phyloP scores from a whole-genome alignment of 2,329 filamentous ascomycete species.

The Cercospora sesami region DNA sequence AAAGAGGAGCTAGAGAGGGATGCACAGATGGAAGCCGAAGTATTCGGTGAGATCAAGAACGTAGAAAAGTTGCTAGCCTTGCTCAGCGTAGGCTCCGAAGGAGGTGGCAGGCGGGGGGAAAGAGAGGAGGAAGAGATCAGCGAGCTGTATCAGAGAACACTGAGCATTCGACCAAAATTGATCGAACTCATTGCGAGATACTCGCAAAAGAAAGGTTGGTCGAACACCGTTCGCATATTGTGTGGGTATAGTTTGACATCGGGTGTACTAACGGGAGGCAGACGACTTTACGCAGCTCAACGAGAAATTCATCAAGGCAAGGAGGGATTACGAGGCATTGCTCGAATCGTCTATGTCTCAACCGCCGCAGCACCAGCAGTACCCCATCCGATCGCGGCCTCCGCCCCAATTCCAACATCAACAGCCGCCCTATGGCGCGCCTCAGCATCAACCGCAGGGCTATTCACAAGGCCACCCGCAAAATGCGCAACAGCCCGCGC shows the following conservation, averaged over 20 bases:
- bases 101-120: constrained; percentile 66
- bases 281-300: constrained; percentile 98
- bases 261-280: constrained; percentile 41
- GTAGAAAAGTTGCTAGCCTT: constrained; percentile 82
- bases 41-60: constrained; percentile 74
- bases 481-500: constrained; percentile 24
- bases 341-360: constrained; percentile 96
- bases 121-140: constrained; percentile 86
- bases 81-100: constrained; percentile 71
- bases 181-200: constrained; percentile 99
- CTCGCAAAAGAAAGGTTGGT: constrained; percentile 92
- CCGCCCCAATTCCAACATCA: constrained; percentile 31
- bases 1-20: constrained; percentile 91
- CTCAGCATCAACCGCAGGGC: constrained; percentile 40
- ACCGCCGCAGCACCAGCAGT: constrained; percentile 56
- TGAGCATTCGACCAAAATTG: constrained; percentile 91
- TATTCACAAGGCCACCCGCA: constrained; percentile 21
- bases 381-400: constrained; percentile 32
- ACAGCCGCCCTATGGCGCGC: constrained; percentile 31
- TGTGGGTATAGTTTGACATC: neutral
- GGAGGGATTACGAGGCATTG: constrained; percentile 93
- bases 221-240: neutral
- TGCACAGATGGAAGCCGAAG: constrained; percentile 87
- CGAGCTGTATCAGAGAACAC: constrained; percentile 81
- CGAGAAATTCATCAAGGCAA: constrained; percentile 98